Base-by-base conservation (phyloP, 352 stramenopile species). In the Phytophthora chlamydospora region DNA sequence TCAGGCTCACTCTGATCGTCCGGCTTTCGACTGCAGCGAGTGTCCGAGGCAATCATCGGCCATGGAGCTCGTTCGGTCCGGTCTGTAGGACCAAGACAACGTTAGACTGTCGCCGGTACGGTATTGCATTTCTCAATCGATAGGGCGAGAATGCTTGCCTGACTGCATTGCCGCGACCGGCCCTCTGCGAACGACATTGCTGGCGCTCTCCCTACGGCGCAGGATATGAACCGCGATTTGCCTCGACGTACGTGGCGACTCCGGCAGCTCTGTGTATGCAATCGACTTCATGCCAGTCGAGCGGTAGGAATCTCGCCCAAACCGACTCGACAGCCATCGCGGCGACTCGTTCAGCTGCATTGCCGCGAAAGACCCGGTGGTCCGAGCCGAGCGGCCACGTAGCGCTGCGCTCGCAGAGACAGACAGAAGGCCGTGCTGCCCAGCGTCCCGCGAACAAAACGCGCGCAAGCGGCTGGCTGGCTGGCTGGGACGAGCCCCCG, bases 241-340 rank as follows among this genome's bases (percentile, higher is more conserved):
- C 50, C 31, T n/a, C 35, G 32, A 16, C 40, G 58, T 55, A 50
- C 58, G 44, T 44, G 39, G 45, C 29, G 44, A 29, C 24, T 13
- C 36, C 24, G 42, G 39, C 14, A 62, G 21, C 33, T 34, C 36
- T 44, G 54, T 32, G 54, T 55, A 46, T 59, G 46, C 36, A 29
- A 41, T 35, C 21, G 31, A 62, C 35, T 67, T 62, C 61, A 52
- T 41, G 42, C 16, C 29, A 44, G 31, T 11, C 6, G 36, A 67
- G 60, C 53, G 53, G 60, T 68, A 63, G 38, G 60, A 68, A 68
- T 68, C 60, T 38, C 16, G 46, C 6, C 19, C 42, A 68, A 68
- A 68, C 53, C 60, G 60, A 64, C 51, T 63, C 59, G 59, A 58
- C 38, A 46, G 38, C 58, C 46, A 46, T 19, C 19, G 13, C 12